Base-by-base conservation (phyloP, 345 rosid species). In the Lepidium didymum region DNA sequence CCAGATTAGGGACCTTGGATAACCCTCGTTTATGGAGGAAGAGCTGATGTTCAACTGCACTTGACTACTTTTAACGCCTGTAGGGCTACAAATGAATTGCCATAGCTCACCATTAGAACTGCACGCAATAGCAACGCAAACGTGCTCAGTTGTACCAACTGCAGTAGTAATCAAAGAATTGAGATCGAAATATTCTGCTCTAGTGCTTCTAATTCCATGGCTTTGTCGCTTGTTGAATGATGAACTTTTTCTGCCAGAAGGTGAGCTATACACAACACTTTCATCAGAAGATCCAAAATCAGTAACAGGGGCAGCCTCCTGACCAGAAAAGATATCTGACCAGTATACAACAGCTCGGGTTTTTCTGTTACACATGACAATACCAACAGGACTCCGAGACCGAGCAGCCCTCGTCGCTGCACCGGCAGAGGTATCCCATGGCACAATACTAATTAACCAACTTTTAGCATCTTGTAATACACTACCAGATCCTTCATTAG, bases 1-100 rank as follows among this genome's bases (percentile, higher is more conserved):
- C 96, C 97, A 94, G 12, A 80, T 58, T 27, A 88, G 80, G 16
- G 98, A 88, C 79, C 97, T 85, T 13, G 89, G 89, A 69, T 91
- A 87, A 5, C 96, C 96, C 81, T 79, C 86, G 72, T 78, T 63
- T 47, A 77, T 45, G 27, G 82, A 83, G 33, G 78, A 74, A 62
- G 69, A 67, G 75, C 75, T 72, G 21, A 56, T n/a, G n/a, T 83
- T 73, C 56, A 77, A 62, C 65, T 73, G 51, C 8, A 82, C 70
- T 72, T 81, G 79, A 25, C 56, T 77, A 57, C 73, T 68, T 43
- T 59, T 57, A 68, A 91, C 65, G 25, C 77, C 84, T 62, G 55
- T 27, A 43, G 84, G 85, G 67, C 78, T 83, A 77, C 97, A 89
- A 62, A 81, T 63, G 68, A 88, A 86, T 70, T 73, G 86, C 91